Base-by-base conservation (phyloP, 2,329 filamentous ascomycete genomes). In the Celoporthe dispersa region DNA sequence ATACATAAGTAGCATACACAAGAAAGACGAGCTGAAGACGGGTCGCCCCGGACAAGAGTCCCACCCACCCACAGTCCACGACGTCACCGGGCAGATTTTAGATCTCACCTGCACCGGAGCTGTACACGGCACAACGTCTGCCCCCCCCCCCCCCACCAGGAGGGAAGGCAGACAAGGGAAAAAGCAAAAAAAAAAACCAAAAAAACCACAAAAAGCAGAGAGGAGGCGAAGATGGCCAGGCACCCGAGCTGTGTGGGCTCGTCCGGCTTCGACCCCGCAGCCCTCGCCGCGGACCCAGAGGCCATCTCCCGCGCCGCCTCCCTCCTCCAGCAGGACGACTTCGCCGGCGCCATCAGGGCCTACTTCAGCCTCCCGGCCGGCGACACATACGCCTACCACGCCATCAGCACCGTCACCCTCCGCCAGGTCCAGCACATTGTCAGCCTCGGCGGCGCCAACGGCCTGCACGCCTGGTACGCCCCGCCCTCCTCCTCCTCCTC, bases 321-420 rank as follows among this genome's bases (percentile, higher is more conserved):
- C 31, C 74, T 79, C n/a, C 79, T 87, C 57, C 71, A 76, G n/a
- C 73, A 76, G 5, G 74, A 81, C 66, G 81, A 86, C 76, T 76
- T 87, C 65, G 78, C 80, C 73, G 77, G 76, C 64, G 85, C 85
- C 71, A 82, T 84, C 70, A 75, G 80, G 66, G 75, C 78, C 28
- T 81, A 84, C 70, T 82, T 87, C 68, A 73, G 79, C 61, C 79
- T 87, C 28, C 81, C 84, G 3, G 77, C 80, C 28, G 75, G 75
- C 68, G 85, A 87, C 73, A 71, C 73, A 25, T 87, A 85, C 74
- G 82, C 82, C 63, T 87, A 87, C 76, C 84, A 86, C 77, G 85
- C 85, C 72, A 82, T 84, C 70, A 81, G 81, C 55, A 84, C 83
- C 72, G 83, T 87, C 64, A 83, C 80, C 62, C 80, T 87, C 41